Conservation (phyloP, 2,329 filamentous ascomycete genomes). For the Sclerotinia trifoliorum region DNA sequence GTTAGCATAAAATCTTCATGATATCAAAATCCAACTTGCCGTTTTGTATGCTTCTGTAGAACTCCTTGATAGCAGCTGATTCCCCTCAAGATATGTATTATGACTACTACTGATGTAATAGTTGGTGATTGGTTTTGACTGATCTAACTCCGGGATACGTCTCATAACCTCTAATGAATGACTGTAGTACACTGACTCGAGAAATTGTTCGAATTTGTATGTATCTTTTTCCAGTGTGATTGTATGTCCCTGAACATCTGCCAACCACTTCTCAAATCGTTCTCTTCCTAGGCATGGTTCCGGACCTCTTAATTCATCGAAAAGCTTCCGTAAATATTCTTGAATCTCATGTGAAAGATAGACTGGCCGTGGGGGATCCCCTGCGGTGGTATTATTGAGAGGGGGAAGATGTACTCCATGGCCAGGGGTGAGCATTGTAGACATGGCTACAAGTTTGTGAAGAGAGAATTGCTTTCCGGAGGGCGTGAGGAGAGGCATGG, state of each 20-base stretch:
- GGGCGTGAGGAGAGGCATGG: conserved; percentile 33
- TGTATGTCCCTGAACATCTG: conserved; percentile 45
- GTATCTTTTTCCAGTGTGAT: conserved; percentile 33
- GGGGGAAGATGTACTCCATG: conserved; percentile 32
- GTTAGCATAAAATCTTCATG: conserved; percentile 20
- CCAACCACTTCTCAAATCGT: conserved; percentile 51
- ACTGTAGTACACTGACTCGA: conserved; percentile 37
- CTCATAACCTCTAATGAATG: conserved; percentile 36
- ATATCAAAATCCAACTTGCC: conserved; percentile 48
- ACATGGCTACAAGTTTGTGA: conserved; percentile 41
- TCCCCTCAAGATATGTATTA: conserved; percentile 88
- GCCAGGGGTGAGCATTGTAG: conserved; percentile 37
- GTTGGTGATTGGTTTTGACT: conserved; percentile 49
- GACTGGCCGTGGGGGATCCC: conserved; percentile 35
- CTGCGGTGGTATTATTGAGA: conserved; percentile 17
- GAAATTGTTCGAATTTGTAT: conserved; percentile 40
- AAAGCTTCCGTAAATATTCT: conserved; percentile 50
- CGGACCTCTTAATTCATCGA: conserved; percentile 45
- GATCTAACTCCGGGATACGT: conserved; percentile 33
- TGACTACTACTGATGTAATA: conserved; percentile 96
- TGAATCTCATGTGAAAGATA: conserved; percentile 51
- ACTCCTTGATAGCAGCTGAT: conserved; percentile 74
- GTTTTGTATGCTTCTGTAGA: conserved; percentile 76
- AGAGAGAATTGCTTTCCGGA: conserved; percentile 38
- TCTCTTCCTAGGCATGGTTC: conserved; percentile 42